These are phyloP conservation scores for Lunularia cruciata DNA, from an alignment of 225 moss, liverwort and hornwort genomes.

Conservation along the genomic window DNA sequence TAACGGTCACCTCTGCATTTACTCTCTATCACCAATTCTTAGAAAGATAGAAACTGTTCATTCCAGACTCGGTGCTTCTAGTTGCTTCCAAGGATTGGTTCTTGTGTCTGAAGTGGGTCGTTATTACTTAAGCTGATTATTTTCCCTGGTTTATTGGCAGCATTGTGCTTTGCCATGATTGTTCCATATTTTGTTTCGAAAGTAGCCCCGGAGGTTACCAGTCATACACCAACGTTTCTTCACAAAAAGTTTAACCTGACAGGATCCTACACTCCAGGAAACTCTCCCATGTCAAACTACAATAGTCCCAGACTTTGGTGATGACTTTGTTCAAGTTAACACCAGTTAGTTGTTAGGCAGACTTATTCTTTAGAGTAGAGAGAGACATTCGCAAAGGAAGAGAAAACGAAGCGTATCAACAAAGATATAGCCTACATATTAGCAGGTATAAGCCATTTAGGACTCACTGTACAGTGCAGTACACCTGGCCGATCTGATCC, in stretches of 20 bases:
- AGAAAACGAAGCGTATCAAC: background rate
- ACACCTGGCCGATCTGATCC: background rate
- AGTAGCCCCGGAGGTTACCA: constrained; percentile 51
- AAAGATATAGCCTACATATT: background rate
- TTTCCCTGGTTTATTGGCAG: constrained; percentile 27
- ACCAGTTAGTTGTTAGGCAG: background rate
- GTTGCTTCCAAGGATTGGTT: too few species aligned
- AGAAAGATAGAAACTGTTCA: too few species aligned
- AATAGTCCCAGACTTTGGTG: constrained; percentile 21
- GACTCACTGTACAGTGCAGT: background rate
- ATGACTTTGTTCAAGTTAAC: background rate
- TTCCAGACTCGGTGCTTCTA: too few species aligned
- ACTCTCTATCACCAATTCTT: too few species aligned
- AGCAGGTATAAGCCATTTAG: background rate
- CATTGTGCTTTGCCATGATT: constrained; percentile 71
- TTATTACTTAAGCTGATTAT: too few species aligned
- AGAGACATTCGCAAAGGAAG: background rate
- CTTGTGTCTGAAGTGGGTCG: too few species aligned
- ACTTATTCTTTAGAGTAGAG: background rate
- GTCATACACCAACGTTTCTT: constrained; percentile 54
- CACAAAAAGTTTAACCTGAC: constrained; percentile 21
- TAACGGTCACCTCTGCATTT: too few species aligned
- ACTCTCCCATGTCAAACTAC: constrained; percentile 29
- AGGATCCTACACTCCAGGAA: constrained; percentile 28
- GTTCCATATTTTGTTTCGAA: constrained; percentile 61